Evolutionary conservation across 1,284 basidiomycete genomes (phyloP).

Genomic region (Ustilago crameri): DNA sequence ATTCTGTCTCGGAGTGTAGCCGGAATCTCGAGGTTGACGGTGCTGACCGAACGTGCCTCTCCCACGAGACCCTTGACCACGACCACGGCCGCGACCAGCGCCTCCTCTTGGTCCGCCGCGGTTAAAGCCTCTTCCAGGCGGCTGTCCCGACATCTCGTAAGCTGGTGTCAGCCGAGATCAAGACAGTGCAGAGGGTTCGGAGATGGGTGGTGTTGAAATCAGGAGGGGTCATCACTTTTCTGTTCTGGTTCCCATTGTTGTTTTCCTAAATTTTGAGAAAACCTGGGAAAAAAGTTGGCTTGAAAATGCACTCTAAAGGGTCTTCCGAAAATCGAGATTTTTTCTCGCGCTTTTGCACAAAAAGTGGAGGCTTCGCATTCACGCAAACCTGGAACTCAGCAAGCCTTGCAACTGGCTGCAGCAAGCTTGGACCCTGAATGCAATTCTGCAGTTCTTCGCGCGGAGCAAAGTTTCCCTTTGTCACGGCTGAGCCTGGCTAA

Average conservation of each 20-base stretch:
- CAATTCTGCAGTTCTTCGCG: too few relatives aligned
- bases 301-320: conserved; percentile 10
- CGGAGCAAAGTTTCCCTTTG: too few relatives aligned
- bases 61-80: conserved; percentile 9
- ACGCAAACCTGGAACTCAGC: neutral
- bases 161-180: neutral
- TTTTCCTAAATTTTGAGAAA: too few relatives aligned
- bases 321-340: conserved; percentile 31
- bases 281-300: neutral
- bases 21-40: conserved; percentile 38
- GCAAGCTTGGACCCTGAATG: too few relatives aligned
- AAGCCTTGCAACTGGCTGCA: neutral
- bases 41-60: conserved; percentile 29
- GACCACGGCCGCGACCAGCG: conserved; percentile 6
- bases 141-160: conserved; percentile 16
- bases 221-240: too few relatives aligned
- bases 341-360: conserved; percentile 1
- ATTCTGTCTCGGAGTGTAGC: conserved; percentile 20
- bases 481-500: too few relatives aligned
- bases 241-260: too few relatives aligned
- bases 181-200: neutral
- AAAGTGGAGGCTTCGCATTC: conserved; percentile 7
- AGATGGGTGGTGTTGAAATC: neutral
- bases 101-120: conserved; percentile 22
- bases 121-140: conserved; percentile 3